Evolutionary conservation across 2,329 filamentous ascomycete species (phyloP), one percentile per base, ranked within the genome.

Genomic region (Apiospora marii): DNA sequence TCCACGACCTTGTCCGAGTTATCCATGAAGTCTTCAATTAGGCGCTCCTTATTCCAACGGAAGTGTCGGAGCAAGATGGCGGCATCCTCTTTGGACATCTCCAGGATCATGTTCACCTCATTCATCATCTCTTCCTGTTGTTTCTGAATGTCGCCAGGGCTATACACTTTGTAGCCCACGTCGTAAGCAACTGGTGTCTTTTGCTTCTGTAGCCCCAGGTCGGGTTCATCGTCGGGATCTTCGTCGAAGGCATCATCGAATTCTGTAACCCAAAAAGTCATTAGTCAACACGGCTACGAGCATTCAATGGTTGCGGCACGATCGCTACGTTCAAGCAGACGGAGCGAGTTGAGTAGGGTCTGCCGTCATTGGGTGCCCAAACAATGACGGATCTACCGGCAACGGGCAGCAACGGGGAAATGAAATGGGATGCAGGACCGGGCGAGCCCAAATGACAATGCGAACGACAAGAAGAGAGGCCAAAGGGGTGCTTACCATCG

Each of bases 1-100:
- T 98, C 95, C 46, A 98, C 85, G 2, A 96, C 90, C 79, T 92
- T 90, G 73, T 93, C 91, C 4, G 93, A 91, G 69, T 90, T 90
- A 75, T 99, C 96, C 95, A 99, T 98, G 83, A 98, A 98, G 75
- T 94, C 92, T 79, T 99, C 96, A 72, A 98, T 95, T 76, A 99
- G 83, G 51, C 94, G 92, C 81, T 99, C 96, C 82, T 98, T 96
- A 83, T 98, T 98, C 96, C 96, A 99, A 79, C 95, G 90, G 77
- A 94, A 94, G 83, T 96, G 90, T 67, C 96, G 92, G 73, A 99
- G 86, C 53, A 99, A 87, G 70, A 99, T 98, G 34, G 95, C 96
- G 0, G 94, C 92, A 75, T 96, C 94, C 83, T 98, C 96, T 78
- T 94, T 93, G 22, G 93, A 91, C 80, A 98, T 92, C 73, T 95